Conservation (phyloP, 495 filamentous ascomycete genomes). For the Elasticomyces elasticus region DNA sequence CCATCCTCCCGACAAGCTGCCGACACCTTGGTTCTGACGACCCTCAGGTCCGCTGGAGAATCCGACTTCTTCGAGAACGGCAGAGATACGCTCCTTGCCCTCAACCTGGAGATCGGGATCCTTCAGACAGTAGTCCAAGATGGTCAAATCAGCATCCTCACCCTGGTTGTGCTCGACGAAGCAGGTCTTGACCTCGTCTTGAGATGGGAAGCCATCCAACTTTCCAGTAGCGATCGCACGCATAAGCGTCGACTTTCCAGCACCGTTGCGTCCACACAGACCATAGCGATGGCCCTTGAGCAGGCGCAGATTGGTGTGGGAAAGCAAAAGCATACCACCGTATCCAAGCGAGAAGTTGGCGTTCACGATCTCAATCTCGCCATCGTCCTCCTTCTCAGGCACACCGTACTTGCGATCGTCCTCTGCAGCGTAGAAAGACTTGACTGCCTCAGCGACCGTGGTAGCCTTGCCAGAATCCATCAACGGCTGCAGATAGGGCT, state of each 20-base stretch:
- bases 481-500: slow-evolving; percentile 66
- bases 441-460: slow-evolving; percentile 52
- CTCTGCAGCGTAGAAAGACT: slow-evolving; percentile 60
- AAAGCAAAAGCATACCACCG: slow-evolving; percentile 94
- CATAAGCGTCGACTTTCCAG: slow-evolving; percentile 98
- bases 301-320: slow-evolving; percentile 88
- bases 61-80: slow-evolving; percentile 79
- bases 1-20: slow-evolving; percentile 96
- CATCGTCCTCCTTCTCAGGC: slow-evolving; percentile 75
- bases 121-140: slow-evolving; percentile 79
- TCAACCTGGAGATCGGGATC: slow-evolving; percentile 71
- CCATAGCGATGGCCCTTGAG: slow-evolving; percentile 95
- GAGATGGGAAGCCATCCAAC: slow-evolving; percentile 90
- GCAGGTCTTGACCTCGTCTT: slow-evolving; percentile 83
- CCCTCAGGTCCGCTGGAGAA: slow-evolving; percentile 86
- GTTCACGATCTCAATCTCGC: slow-evolving; percentile 89
- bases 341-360: slow-evolving; percentile 96
- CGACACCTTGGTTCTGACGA: slow-evolving; percentile 75
- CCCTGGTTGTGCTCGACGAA: slow-evolving; percentile 99
- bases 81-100: slow-evolving; percentile 66
- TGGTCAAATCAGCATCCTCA: slow-evolving; percentile 90
- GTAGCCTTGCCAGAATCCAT: slow-evolving; percentile 47
- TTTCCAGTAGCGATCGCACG: slow-evolving; percentile 90
- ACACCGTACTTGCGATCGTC: slow-evolving; percentile 79
- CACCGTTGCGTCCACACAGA: slow-evolving; percentile 91